These are phyloP conservation scores for Naganishia kalamii DNA, from an alignment of 768 basidiomycete genomes.

Conservation along the genomic window DNA sequence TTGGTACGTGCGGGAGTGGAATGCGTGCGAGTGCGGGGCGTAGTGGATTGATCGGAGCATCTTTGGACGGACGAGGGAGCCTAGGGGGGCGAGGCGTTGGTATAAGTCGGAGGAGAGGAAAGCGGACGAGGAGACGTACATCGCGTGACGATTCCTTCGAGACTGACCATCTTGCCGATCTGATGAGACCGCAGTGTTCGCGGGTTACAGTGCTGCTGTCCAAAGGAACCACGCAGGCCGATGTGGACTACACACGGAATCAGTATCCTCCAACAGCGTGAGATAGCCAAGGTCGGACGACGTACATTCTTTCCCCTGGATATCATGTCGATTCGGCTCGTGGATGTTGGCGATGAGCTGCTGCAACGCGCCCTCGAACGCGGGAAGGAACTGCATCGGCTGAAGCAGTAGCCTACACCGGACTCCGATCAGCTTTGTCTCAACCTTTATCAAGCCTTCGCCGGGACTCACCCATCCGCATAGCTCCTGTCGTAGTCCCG, in stretches of 20 bases:
- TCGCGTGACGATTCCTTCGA: conserved; percentile 96
- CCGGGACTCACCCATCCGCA: conserved; percentile 55
- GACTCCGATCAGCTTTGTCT: background rate
- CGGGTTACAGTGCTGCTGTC: conserved; percentile 95
- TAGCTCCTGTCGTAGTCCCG: conserved; percentile 85
- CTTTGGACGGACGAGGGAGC: conserved; percentile 92
- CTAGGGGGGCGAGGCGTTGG: conserved; percentile 28
- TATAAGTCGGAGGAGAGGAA: background rate
- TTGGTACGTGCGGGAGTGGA: conserved; percentile 83
- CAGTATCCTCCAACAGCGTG: background rate
- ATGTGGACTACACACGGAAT: conserved; percentile 54
- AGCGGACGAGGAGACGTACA: conserved; percentile 56
- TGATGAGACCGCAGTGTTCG: conserved; percentile 79
- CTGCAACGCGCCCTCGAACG: conserved; percentile 76
- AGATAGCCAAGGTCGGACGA: background rate
- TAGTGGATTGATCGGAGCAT: conserved; percentile 96
- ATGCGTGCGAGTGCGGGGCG: conserved; percentile 75
- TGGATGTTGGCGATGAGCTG: conserved; percentile 67
- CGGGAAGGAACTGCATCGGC: conserved; percentile 77
- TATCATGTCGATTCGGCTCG: conserved; percentile 73
- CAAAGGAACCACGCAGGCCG: conserved; percentile 92
- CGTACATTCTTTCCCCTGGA: conserved; percentile 64
- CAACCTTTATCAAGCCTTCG: background rate
- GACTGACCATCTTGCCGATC: conserved; percentile 89
- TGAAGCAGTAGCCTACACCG: conserved; percentile 70